Evolutionary conservation across 2,329 filamentous ascomycete species (phyloP).

Genomic region (Colletotrichum sp.): DNA sequence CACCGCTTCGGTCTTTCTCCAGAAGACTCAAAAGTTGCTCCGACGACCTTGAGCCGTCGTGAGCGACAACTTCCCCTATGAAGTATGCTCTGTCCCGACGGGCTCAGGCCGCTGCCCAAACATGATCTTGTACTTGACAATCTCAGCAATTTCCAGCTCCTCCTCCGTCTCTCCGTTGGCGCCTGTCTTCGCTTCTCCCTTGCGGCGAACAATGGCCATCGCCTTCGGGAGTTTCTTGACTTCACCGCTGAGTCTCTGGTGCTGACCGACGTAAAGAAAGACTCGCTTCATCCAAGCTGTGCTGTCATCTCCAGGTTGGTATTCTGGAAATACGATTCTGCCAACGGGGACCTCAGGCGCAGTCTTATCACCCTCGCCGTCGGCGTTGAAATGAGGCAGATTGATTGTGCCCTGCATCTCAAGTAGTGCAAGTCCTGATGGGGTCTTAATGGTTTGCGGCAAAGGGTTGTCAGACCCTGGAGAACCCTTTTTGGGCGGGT

Average conservation of each 20-base stretch:
- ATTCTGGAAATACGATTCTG: conserved; percentile 79
- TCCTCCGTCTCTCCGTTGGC: conserved; percentile 46
- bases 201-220: conserved; percentile 76
- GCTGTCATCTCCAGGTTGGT: conserved; percentile 60
- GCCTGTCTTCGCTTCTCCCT: conserved; percentile 32
- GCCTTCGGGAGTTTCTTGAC: conserved; percentile 84
- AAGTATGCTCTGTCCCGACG: conserved; percentile 57
- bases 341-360: conserved; percentile 62
- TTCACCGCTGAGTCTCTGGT: conserved; percentile 89
- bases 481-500: conserved; percentile 37
- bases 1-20: neutral
- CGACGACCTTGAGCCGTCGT: neutral
- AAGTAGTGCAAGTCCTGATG: conserved; percentile 85
- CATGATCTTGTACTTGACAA: conserved; percentile 85
- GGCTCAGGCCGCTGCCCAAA: conserved; percentile 89
- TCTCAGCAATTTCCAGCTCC: conserved; percentile 83
- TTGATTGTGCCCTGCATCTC: conserved; percentile 95
- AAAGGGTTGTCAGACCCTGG: conserved; percentile 58
- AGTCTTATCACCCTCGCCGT: conserved; percentile 29
- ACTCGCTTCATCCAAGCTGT: conserved; percentile 89
- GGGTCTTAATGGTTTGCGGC: conserved; percentile 85
- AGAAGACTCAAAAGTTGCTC: neutral
- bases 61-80: conserved; percentile 15
- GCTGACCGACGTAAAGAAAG: conserved; percentile 85
- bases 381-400: conserved; percentile 56